These are phyloP conservation scores for Russula ochroleuca DNA, from an alignment of 768 basidiomycete species.

Conservation along the genomic window DNA sequence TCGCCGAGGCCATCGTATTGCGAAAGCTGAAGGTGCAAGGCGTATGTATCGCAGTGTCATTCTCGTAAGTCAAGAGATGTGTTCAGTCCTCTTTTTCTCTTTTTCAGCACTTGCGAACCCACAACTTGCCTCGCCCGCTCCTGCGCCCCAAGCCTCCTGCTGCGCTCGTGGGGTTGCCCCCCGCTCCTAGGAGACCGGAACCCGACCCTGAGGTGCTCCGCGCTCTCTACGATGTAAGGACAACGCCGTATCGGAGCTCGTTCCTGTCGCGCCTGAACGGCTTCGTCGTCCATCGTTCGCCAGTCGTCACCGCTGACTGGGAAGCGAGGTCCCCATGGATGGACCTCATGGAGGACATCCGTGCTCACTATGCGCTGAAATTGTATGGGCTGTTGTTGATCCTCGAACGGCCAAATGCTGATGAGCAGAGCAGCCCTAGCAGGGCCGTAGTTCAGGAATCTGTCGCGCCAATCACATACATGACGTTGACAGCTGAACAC, in stretches of 20 bases:
- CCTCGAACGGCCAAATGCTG: slow-evolving; percentile 10
- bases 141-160: slow-evolving; percentile 18
- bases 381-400: slow-evolving; percentile 41
- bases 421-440: slow-evolving; percentile 45
- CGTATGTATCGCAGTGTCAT: slow-evolving; percentile 1
- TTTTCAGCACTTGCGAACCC: slow-evolving; percentile 28
- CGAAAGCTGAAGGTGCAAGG: slow-evolving; percentile 28
- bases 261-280: slow-evolving; percentile 65
- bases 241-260: slow-evolving; percentile 61
- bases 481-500: slow-evolving; percentile 54
- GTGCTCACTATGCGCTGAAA: slow-evolving; percentile 55
- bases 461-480: slow-evolving; percentile 57
- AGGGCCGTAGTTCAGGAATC: slow-evolving; percentile 43
- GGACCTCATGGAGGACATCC: slow-evolving; percentile 66
- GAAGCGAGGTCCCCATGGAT: slow-evolving; percentile 69
- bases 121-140: slow-evolving; percentile 22
- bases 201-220: slow-evolving; percentile 41
- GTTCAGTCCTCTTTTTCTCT: background rate
- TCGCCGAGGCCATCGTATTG: slow-evolving; percentile 23
- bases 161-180: slow-evolving; percentile 38
- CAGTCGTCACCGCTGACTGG: slow-evolving; percentile 64
- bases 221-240: slow-evolving; percentile 51
- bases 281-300: slow-evolving; percentile 32
- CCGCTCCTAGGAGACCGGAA: slow-evolving; percentile 30
- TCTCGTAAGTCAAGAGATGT: background rate